phyloP scores from a whole-genome alignment of 129 eudicot species.

The Lactuca sativa region DNA sequence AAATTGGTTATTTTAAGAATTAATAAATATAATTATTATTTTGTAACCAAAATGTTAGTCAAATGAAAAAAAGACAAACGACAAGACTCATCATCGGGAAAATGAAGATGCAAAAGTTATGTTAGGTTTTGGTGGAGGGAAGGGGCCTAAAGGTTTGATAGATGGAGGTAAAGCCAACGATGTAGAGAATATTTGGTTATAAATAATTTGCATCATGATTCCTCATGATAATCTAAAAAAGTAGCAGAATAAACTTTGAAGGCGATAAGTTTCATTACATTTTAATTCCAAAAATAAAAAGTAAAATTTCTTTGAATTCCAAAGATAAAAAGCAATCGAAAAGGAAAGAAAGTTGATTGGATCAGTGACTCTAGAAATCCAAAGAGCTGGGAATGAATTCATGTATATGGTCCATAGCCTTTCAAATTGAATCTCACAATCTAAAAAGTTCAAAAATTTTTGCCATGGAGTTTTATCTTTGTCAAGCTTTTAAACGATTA shows the following conservation, averaged over 20 bases:
- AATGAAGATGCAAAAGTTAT: not conserved
- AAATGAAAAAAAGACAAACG: no score
- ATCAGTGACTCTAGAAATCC: slow-evolving; percentile 1
- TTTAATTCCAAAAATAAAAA: not conserved
- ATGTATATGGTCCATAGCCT: slow-evolving; percentile 9
- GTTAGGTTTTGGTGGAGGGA: not conserved
- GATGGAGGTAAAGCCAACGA: slow-evolving; percentile 10
- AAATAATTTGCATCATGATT: slow-evolving; percentile 6
- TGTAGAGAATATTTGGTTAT: not conserved
- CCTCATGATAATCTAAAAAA: slow-evolving; percentile 5
- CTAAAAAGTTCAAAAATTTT: not conserved
- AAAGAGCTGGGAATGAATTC: slow-evolving; percentile 7
- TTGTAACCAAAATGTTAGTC: no score
- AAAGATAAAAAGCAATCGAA: slow-evolving; percentile 3
- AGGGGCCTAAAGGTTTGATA: not conserved
- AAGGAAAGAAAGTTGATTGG: not conserved
- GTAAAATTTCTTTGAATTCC: not conserved
- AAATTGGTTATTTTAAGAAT: no score
- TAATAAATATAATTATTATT: no score
- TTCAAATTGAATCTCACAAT: not conserved
- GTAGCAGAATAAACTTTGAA: not conserved
- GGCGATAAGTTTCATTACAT: not conserved
- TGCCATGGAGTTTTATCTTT: not conserved
- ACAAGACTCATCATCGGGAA: no score
- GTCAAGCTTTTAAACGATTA: not conserved